Percentiles rank a stretch among this genome's conserved stretches.
Evolutionary conservation across 2,329 filamentous ascomycete genomes (phyloP).

Genomic region (Domatiomyces globalis): DNA sequence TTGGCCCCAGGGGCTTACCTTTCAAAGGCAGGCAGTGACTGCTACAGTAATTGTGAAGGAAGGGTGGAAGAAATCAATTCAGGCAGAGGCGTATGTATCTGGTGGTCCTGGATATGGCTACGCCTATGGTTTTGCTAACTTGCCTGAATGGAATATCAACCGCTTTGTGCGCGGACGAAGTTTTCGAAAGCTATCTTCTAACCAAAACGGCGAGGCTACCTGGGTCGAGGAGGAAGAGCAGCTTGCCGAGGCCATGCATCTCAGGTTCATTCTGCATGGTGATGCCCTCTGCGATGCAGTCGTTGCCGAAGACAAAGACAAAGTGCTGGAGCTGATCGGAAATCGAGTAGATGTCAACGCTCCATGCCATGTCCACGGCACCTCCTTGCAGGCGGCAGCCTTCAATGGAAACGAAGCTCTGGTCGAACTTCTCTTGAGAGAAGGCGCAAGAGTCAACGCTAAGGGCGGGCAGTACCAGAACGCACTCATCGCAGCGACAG

Average conservation of each 20-base stretch:
- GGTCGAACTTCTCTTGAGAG: constrained; percentile 7
- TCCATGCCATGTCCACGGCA: constrained; percentile 8
- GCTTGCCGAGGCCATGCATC: constrained; percentile 9
- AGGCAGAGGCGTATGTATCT: not conserved
- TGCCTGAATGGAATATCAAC: constrained; percentile 5
- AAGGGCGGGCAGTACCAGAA: constrained; percentile 10
- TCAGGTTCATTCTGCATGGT: constrained; percentile 7
- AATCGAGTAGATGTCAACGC: constrained; percentile 5
- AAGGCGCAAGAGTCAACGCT: constrained; percentile 6
- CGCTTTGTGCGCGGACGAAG: constrained; percentile 3
- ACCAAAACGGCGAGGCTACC: not conserved
- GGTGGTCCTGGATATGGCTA: not conserved
- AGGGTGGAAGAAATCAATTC: not conserved
- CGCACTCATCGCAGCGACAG: constrained; percentile 12
- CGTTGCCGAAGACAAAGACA: constrained; percentile 1
- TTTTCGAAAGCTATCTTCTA: constrained; percentile 3
- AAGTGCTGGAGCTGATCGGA: constrained; percentile 1
- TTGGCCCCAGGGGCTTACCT: not conserved
- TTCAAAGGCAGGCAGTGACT: not conserved
- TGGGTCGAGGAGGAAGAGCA: constrained; percentile 8
- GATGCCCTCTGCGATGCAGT: constrained; percentile 9
- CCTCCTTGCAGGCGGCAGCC: constrained; percentile 13
- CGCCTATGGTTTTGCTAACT: not conserved
- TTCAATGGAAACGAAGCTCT: constrained; percentile 4
- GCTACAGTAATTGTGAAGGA: not conserved